These are phyloP conservation scores for Pholiota molesta DNA, from an alignment of 768 basidiomycete genomes.

Conservation along the genomic window DNA sequence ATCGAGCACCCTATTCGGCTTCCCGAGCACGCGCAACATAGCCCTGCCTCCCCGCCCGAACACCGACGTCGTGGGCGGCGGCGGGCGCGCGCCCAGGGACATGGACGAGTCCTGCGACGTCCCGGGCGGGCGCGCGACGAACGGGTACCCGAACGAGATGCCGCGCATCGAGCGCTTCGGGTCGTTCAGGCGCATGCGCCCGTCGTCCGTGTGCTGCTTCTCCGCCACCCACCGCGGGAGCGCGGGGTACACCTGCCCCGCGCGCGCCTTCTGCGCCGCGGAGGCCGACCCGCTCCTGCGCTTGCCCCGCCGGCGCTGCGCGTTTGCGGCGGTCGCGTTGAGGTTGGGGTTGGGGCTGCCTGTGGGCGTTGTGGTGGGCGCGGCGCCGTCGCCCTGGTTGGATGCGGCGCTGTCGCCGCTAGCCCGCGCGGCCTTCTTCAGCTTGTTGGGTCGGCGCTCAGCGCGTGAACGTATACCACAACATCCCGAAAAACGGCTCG, in stretches of 20 bases:
- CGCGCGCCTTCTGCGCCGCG: slow-evolving; percentile 19
- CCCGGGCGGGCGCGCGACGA: slow-evolving; percentile 49
- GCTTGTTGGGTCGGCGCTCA: slow-evolving; percentile 12
- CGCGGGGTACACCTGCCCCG: slow-evolving; percentile 31
- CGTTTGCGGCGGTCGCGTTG: neutral
- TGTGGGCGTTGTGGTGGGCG: slow-evolving; percentile 8
- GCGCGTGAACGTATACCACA: slow-evolving; percentile 25
- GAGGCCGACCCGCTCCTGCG: slow-evolving; percentile 20
- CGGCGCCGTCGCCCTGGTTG: slow-evolving; percentile 13
- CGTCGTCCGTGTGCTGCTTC: slow-evolving; percentile 45
- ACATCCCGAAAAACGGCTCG: slow-evolving; percentile 27
- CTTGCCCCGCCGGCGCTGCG: slow-evolving; percentile 22
- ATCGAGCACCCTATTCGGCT: slow-evolving; percentile 49
- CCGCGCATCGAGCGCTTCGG: slow-evolving; percentile 47
- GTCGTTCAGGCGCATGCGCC: slow-evolving; percentile 45
- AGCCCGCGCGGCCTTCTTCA: neutral
- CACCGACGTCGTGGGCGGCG: slow-evolving; percentile 12
- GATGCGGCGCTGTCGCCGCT: neutral
- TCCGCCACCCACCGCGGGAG: slow-evolving; percentile 48
- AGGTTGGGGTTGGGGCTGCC: neutral
- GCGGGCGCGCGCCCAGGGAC: slow-evolving; percentile 8
- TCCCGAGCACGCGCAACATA: slow-evolving; percentile 35
- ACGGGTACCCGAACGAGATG: slow-evolving; percentile 61
- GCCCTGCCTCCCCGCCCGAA: slow-evolving; percentile 14
- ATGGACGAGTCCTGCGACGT: slow-evolving; percentile 25